Evolutionary conservation across 306 rosid species (phyloP).

Genomic region (Rosa rugosa): DNA sequence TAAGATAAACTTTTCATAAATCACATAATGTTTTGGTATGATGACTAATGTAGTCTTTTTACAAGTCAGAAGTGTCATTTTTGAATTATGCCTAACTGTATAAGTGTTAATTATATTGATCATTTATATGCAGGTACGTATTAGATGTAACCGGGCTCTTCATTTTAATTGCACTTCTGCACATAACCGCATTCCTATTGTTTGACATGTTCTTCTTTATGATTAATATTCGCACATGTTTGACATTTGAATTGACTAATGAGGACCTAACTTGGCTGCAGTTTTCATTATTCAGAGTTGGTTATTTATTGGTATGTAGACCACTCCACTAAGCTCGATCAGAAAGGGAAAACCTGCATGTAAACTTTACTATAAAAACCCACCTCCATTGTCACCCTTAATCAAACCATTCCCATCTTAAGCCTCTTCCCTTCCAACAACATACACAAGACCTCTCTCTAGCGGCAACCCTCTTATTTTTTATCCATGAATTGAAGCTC

Average conservation of each 20-base stretch:
- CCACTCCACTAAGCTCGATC: slow-evolving; percentile 13
- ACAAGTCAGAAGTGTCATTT: too few species aligned
- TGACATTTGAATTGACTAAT: slow-evolving; percentile 8
- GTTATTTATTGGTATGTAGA: neutral
- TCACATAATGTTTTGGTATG: too few species aligned
- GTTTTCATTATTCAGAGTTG: neutral
- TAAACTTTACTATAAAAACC: slow-evolving; percentile 2
- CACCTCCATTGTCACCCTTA: slow-evolving; percentile 11
- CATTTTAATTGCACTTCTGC: neutral
- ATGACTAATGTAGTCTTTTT: too few species aligned
- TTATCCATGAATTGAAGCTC: slow-evolving; percentile 15
- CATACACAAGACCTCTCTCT: neutral
- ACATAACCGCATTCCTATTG: neutral
- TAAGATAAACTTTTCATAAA: too few species aligned
- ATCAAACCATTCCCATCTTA: neutral
- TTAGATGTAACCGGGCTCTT: neutral
- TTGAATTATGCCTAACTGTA: too few species aligned
- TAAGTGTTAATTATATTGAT: too few species aligned
- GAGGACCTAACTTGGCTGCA: slow-evolving; percentile 8
- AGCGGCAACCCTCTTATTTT: neutral
- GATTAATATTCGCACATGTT: neutral
- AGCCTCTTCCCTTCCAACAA: neutral
- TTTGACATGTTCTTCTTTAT: neutral
- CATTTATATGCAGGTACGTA: too few species aligned
- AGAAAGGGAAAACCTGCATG: neutral